Conservation (phyloP, 2,329 filamentous ascomycete species). For the Dryadomyces quercus-mongolicae region DNA sequence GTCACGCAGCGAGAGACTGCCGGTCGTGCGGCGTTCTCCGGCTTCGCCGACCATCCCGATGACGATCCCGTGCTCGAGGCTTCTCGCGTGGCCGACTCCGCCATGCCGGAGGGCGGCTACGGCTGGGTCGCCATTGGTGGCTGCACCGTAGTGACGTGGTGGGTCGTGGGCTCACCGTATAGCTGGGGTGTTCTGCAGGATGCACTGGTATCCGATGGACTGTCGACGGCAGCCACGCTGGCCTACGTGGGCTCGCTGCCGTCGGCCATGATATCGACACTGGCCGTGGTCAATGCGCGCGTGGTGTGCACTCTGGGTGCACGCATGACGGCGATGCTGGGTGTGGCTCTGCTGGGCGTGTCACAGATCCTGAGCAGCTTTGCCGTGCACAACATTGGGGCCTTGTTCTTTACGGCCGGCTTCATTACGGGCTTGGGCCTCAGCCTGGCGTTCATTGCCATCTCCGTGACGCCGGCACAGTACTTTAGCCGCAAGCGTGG, state of each 20-base stretch:
- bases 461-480: constrained; percentile 29
- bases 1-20: background rate
- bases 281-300: constrained; percentile 39
- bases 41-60: background rate
- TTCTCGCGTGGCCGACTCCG: constrained; percentile 6
- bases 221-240: constrained; percentile 38
- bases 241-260: constrained; percentile 46
- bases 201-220: constrained; percentile 35
- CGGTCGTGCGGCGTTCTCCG: background rate
- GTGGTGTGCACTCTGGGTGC: constrained; percentile 37
- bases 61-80: constrained; percentile 7
- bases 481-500: constrained; percentile 33
- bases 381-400: constrained; percentile 28
- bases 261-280: constrained; percentile 34
- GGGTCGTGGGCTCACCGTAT: constrained; percentile 43
- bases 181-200: constrained; percentile 50
- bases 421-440: constrained; percentile 15
- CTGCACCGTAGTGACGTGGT: constrained; percentile 40
- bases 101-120: constrained; percentile 40
- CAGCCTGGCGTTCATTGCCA: constrained; percentile 28
- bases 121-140: constrained; percentile 41
- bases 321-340: constrained; percentile 31
- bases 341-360: constrained; percentile 35
- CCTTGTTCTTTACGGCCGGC: constrained; percentile 35
- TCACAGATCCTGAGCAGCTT: constrained; percentile 36